A percentile compares a stretch with the other conserved stretches of the same genome.
These are phyloP conservation scores for Cytospora chrysosperma DNA, from an alignment of 2,329 filamentous ascomycete genomes.

Conservation along the genomic window DNA sequence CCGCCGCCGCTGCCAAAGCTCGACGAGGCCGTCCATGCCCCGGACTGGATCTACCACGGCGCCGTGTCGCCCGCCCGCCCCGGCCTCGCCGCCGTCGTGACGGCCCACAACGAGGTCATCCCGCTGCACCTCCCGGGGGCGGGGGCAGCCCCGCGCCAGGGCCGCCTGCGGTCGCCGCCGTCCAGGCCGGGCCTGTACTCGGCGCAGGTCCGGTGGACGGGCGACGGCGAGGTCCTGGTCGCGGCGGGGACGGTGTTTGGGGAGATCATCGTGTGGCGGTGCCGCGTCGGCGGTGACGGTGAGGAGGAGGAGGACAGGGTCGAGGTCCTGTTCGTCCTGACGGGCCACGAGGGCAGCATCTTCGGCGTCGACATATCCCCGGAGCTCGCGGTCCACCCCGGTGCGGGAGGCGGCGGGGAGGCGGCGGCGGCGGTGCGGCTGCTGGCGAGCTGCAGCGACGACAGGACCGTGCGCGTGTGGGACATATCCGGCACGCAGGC, in stretches of 20 bases:
- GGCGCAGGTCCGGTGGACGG: conserved; percentile 68
- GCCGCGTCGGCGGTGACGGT: conserved; percentile 37
- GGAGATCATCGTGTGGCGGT: conserved; percentile 89
- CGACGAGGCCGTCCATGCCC: conserved; percentile 42
- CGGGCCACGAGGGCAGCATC: conserved; percentile 85
- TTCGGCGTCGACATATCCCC: conserved; percentile 84
- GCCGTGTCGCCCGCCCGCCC: conserved; percentile 47
- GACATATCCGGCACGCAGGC: conserved; percentile 62
- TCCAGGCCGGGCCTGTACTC: conserved; percentile 87
- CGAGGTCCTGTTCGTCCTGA: conserved; percentile 54
- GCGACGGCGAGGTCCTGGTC: conserved; percentile 62
- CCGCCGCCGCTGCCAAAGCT: conserved; percentile 32
- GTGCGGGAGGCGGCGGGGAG: conserved; percentile 30
- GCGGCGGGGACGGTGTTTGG: conserved; percentile 93
- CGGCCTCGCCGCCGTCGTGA: conserved; percentile 62
- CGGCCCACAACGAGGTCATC: conserved; percentile 82
- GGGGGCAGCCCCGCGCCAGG: conserved; percentile 39
- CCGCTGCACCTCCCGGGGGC: conserved; percentile 40
- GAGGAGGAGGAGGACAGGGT: conserved; percentile 25
- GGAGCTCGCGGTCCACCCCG: conserved; percentile 40
- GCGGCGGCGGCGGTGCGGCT: conserved; percentile 59
- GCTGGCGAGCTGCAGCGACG: conserved; percentile 92
- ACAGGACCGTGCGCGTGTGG: conserved; percentile 87
- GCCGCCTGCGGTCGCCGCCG: conserved; percentile 53
- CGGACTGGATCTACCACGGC: conserved; percentile 79